These are phyloP conservation scores for Talaromyces sp. DNA, from an alignment of 2,329 filamentous ascomycete species.

Conservation along the genomic window DNA sequence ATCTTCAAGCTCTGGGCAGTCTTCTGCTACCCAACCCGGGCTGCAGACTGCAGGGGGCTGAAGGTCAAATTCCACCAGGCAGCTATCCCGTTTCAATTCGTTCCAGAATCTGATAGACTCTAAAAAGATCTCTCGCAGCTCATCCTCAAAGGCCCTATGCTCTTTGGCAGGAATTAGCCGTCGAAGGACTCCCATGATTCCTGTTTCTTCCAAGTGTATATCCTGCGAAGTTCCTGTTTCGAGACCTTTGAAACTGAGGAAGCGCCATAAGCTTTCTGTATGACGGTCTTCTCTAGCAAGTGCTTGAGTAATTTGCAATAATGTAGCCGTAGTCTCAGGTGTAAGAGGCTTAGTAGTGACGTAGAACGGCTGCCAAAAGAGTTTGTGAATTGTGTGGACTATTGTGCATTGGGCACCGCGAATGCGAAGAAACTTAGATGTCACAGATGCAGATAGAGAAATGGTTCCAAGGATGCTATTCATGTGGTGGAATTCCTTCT, in stretches of 20 bases:
- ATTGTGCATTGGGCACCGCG: slow-evolving; percentile 6
- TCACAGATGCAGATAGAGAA: slow-evolving; percentile 8
- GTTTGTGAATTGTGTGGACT: not conserved
- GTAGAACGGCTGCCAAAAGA: slow-evolving; percentile 12
- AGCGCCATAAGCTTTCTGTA: slow-evolving; percentile 10
- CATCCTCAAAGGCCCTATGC: not conserved
- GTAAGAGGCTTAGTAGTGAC: slow-evolving; percentile 2
- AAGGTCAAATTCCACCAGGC: slow-evolving; percentile 9
- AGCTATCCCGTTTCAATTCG: slow-evolving; percentile 13
- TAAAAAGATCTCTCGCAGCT: slow-evolving; percentile 9
- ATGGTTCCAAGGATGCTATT: slow-evolving; percentile 10
- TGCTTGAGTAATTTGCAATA: not conserved
- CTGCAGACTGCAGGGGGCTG: not conserved
- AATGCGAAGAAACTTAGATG: slow-evolving; percentile 10
- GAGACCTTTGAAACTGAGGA: slow-evolving; percentile 11
- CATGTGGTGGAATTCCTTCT: slow-evolving; percentile 5
- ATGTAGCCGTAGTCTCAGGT: not conserved
- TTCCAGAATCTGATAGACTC: slow-evolving; percentile 7
- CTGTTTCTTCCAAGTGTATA: slow-evolving; percentile 6
- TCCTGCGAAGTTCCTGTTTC: slow-evolving; percentile 3
- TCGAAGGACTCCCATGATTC: slow-evolving; percentile 1
- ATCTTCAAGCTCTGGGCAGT: slow-evolving; percentile 4
- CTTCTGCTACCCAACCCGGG: slow-evolving; percentile 9
- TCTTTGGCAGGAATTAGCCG: slow-evolving; percentile 3
- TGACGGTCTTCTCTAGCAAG: slow-evolving; percentile 6